Evolutionary conservation across 371 early-diverging fungal species (phyloP).

Genomic region (Actinomucor elegans): DNA sequence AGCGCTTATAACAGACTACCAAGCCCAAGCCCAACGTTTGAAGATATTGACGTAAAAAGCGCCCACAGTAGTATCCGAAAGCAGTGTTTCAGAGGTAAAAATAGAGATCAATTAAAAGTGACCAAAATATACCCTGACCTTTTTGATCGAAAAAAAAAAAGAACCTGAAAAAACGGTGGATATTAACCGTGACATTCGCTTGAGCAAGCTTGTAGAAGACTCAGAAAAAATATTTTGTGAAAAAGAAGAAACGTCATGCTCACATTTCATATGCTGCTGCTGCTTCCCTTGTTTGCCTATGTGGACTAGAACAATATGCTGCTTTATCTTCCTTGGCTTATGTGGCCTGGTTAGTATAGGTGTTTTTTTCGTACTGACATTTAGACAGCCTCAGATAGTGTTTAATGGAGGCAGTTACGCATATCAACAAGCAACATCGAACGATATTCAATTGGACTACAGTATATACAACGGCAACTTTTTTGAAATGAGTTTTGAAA

Average conservation of each 20-base stretch:
- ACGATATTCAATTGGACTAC: neutral
- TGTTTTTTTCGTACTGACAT: neutral
- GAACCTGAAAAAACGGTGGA: no score
- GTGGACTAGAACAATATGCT: conserved; percentile 19
- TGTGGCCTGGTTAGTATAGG: neutral
- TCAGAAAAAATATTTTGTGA: no score
- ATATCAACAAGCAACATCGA: neutral
- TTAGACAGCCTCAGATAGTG: conserved; percentile 3
- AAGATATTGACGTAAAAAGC: neutral
- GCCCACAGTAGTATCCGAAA: neutral
- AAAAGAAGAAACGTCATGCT: neutral
- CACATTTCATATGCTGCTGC: conserved; percentile 8
- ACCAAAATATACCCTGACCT: no score
- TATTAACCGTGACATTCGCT: no score
- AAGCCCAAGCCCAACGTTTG: neutral
- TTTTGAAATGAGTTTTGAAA: conserved; percentile 13
- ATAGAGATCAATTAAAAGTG: no score
- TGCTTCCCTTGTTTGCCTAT: conserved; percentile 17
- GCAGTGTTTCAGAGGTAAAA: no score
- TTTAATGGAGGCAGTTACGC: conserved; percentile 1
- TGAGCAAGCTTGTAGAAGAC: no score
- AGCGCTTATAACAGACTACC: conserved; percentile 2
- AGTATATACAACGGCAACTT: conserved; percentile 13
- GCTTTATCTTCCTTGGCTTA: conserved; percentile 7
- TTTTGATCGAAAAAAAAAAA: no score